phyloP scores from a whole-genome alignment of 2,329 filamentous ascomycete species.

The Colletotrichum noveboracense region DNA sequence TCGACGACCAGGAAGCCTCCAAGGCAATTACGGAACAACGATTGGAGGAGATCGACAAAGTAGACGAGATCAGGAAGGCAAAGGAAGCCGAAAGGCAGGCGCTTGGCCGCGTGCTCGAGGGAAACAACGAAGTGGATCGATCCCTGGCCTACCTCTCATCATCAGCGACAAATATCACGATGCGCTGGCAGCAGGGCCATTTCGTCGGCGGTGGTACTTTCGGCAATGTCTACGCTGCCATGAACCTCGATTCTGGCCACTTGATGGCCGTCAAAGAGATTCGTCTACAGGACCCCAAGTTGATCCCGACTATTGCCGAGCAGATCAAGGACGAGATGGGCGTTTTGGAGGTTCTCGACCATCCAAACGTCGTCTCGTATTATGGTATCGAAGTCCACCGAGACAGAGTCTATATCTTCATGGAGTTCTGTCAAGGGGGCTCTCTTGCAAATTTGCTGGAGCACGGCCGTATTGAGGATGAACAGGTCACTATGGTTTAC shows the following conservation, averaged over 20 bases:
- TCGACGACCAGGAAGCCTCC: conserved; percentile 86
- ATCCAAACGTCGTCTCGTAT: conserved; percentile 97
- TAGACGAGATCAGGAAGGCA: conserved; percentile 80
- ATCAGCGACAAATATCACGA: conserved; percentile 90
- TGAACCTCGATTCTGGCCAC: conserved; percentile 95
- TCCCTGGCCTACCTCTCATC: conserved; percentile 94
- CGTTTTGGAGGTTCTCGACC: conserved; percentile 91
- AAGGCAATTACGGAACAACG: conserved; percentile 78
- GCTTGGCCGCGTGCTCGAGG: conserved; percentile 88
- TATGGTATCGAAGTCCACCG: conserved; percentile 97
- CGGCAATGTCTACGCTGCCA: conserved; percentile 94
- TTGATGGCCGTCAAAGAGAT: conserved; percentile 99
- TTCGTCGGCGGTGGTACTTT: conserved; percentile 97
- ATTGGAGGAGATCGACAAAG: conserved; percentile 71
- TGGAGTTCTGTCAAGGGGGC: conserved; percentile 98
- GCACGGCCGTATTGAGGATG: conserved; percentile 96
- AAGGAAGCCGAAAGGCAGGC: conserved; percentile 86
- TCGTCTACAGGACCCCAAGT: conserved; percentile 91
- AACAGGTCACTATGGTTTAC: conserved; percentile 97
- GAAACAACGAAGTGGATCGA: conserved; percentile 93
- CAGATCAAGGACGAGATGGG: conserved; percentile 98
- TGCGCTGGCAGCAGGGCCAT: conserved; percentile 98
- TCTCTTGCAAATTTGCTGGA: conserved; percentile 89
- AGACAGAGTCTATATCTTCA: conserved; percentile 99
- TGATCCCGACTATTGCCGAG: conserved; percentile 91